Percentiles rank a stretch among this genome's conserved stretches.
phyloP scores from a whole-genome alignment of 768 basidiomycete genomes.

The Vararia minispora region DNA sequence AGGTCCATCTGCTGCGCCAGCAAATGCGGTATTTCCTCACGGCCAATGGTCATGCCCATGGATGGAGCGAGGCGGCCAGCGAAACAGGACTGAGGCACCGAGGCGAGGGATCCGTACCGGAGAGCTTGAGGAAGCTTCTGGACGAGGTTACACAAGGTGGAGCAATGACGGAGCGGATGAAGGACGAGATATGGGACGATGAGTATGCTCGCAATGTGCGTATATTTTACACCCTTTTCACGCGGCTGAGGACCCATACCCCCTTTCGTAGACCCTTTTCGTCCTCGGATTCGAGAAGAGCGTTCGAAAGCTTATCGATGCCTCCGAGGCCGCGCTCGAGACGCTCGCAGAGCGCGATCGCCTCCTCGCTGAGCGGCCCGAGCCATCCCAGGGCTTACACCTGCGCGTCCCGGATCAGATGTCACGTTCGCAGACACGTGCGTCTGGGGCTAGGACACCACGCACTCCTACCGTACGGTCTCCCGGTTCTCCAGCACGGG shows the following conservation, averaged over 20 bases:
- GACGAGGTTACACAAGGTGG: constrained; percentile 29
- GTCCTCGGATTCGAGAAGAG: constrained; percentile 34
- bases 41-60: constrained; percentile 9
- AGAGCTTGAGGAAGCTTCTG: constrained; percentile 24
- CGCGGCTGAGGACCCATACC: neutral
- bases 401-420: too few relatives aligned
- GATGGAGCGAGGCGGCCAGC: constrained; percentile 7
- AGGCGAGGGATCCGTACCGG: constrained; percentile 13
- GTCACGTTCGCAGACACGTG: too few relatives aligned
- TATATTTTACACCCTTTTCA: neutral
- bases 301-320: constrained; percentile 20
- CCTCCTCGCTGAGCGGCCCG: constrained; percentile 5
- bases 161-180: constrained; percentile 22
- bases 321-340: constrained; percentile 23
- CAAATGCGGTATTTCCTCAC: constrained; percentile 27
- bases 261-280: constrained; percentile 26
- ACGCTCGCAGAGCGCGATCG: constrained; percentile 22
- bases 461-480: too few relatives aligned
- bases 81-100: constrained; percentile 3
- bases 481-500: too few relatives aligned
- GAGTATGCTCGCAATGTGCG: constrained; percentile 31
- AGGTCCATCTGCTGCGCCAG: constrained; percentile 28
- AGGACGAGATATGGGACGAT: constrained; percentile 32
- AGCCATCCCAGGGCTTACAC: too few relatives aligned
- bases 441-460: too few relatives aligned